These are phyloP conservation scores for Candida oleophila DNA, from an alignment of 805 yeast species.

Conservation along the genomic window DNA sequence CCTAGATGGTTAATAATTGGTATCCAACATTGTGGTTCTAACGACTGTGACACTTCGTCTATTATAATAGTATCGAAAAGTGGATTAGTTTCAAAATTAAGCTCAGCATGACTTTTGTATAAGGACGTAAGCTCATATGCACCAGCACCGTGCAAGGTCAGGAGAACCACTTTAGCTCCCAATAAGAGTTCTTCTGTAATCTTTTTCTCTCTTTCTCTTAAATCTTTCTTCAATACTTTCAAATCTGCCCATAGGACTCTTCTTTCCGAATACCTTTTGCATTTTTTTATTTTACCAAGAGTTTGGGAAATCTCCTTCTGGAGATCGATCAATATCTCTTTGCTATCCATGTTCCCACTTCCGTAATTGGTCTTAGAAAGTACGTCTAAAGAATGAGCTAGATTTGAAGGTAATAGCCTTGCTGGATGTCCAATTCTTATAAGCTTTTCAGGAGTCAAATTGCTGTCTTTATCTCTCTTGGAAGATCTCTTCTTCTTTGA, in stretches of 20 bases:
- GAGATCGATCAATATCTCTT: conserved; percentile 61
- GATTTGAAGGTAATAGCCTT: conserved; percentile 59
- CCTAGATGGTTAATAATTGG: conserved; percentile 71
- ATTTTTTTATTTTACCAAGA: conserved; percentile 55
- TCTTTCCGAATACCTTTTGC: conserved; percentile 63
- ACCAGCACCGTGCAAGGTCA: conserved; percentile 89
- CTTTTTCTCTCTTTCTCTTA: conserved; percentile 62
- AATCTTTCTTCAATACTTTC: conserved; percentile 67
- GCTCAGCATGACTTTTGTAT: conserved; percentile 29
- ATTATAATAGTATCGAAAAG: conserved; percentile 80
- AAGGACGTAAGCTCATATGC: conserved; percentile 62
- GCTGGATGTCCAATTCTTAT: conserved; percentile 94
- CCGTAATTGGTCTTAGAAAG: conserved; percentile 45
- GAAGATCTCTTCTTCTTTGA: conserved; percentile 30
- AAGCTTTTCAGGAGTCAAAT: conserved; percentile 35
- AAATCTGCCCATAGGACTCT: conserved; percentile 67
- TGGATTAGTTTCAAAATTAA: conserved; percentile 16
- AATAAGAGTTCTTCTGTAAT: conserved; percentile 57
- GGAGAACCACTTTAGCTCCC: conserved; percentile 65
- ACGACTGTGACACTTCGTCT: conserved; percentile 92
- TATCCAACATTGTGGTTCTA: conserved; percentile 97
- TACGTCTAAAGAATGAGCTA: conserved; percentile 75
- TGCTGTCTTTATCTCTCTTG: conserved; percentile 27
- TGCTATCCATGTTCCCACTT: conserved; percentile 35
- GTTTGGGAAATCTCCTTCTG: conserved; percentile 66